A percentile compares a stretch with the other conserved stretches of the same genome.
phyloP scores from a whole-genome alignment of 345 rosid species.

The Corymbia maculata region DNA sequence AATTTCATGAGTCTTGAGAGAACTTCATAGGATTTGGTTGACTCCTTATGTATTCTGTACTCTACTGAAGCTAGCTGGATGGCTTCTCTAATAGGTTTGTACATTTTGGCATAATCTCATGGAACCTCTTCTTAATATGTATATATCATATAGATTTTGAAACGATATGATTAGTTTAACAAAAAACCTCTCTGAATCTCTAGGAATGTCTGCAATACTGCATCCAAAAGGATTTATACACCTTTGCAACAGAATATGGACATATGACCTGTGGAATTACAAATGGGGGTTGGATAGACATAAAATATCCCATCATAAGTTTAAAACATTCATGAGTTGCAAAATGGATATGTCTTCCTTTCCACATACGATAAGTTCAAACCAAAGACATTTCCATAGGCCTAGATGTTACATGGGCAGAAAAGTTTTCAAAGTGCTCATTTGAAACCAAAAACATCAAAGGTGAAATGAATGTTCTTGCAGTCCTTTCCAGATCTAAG shows the following conservation, averaged over 20 bases:
- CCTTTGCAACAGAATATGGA: background rate
- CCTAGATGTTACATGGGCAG: background rate
- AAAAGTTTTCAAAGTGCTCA: background rate
- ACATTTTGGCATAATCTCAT: background rate
- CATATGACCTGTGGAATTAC: background rate
- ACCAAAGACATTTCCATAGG: background rate
- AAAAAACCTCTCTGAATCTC: background rate
- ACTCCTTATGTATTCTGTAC: background rate
- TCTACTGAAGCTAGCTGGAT: fast-evolving
- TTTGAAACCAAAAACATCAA: background rate
- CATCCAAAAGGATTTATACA: background rate
- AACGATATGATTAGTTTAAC: background rate
- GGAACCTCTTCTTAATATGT: background rate
- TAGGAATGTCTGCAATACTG: background rate
- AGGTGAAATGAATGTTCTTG: background rate
- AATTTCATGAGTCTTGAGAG: background rate
- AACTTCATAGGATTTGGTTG: fast-evolving
- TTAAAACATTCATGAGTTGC: background rate
- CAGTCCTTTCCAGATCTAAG: background rate
- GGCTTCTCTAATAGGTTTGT: background rate
- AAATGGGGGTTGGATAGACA: background rate
- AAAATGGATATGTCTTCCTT: background rate
- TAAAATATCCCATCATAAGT: background rate
- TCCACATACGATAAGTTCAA: background rate
- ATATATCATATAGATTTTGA: background rate